Evolutionary conservation across 2,329 filamentous ascomycete species (phyloP), one percentile per base, ranked within the genome.

Genomic region (Pyricularia sp.): DNA sequence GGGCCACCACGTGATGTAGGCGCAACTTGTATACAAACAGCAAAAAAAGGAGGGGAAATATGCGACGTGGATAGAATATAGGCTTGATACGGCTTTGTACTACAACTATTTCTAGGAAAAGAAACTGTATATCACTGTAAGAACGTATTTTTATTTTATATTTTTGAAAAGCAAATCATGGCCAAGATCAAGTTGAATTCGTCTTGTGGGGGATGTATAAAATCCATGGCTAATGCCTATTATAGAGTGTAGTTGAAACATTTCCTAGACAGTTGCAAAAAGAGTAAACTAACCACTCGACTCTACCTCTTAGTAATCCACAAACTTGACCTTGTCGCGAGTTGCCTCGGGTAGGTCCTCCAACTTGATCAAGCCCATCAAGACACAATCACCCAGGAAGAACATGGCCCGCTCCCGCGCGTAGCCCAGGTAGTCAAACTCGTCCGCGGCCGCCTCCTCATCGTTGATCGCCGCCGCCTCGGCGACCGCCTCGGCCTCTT

Each of bases 361-460:
- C 67, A 81, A 75, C 73, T 83, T 85, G 53, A 94, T 81, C 53
- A 99, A 76, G 0, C 92, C 92, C 75, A 96, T 76, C 65, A 82
- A 78, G 65, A 97, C 78, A 64, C 91, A 87, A 77, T 99, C 94
- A 1, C 92, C 93, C 90, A 93, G 96, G 77, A 99, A 94, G 76
- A 97, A 94, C 78, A 94, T 81, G 0, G 91, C 93, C 16, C 94
- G 83, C 69, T 97, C 90, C 76, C 96, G 91, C 8, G 94, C 87
- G 76, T 97, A 99, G 12, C 84, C 85, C 28, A 99, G 80, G 74
- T 97, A 99, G 75, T 99, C 93, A 72, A 97, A 99, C 71, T 91
- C 90, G 59, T 91, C 90, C 24, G 82, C 82, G 62, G 82, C 80
- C 4, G 78, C 79, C 16, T 78, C 78, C 61, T 81, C 82, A 66